Conservation (phyloP, 1,284 basidiomycete species). For the Irpex sp. region DNA sequence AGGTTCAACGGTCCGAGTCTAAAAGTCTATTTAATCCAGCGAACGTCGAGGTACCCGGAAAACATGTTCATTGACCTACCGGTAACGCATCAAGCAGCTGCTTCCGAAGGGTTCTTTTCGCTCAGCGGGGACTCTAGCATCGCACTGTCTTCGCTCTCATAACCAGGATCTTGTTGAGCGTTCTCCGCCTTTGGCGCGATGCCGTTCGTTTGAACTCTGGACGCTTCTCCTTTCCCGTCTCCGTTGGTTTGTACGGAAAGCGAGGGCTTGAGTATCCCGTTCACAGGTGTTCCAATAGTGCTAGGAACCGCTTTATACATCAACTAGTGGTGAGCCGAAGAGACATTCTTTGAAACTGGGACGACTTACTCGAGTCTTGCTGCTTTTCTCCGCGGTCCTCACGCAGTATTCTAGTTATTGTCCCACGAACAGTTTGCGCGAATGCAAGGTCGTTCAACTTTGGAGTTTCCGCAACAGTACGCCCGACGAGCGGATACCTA, state of each 20-base stretch:
- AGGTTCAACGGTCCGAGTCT: neutral
- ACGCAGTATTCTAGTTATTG: conserved; percentile 21
- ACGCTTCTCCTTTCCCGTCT: neutral
- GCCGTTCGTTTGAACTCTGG: neutral
- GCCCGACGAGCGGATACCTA: conserved; percentile 59
- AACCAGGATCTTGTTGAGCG: neutral
- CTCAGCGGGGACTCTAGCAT: conserved; percentile 8
- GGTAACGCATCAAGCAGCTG: neutral
- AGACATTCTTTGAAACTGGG: too few species aligned
- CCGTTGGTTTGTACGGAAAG: neutral
- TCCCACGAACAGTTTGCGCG: conserved; percentile 37
- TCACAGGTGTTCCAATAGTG: neutral
- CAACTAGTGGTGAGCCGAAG: neutral
- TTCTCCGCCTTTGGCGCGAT: neutral
- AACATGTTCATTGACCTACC: neutral
- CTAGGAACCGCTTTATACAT: neutral
- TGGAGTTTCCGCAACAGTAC: conserved; percentile 53
- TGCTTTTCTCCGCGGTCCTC: conserved; percentile 15
- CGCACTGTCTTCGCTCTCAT: conserved; percentile 10
- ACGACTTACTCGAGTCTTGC: neutral
- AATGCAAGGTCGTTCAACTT: conserved; percentile 51
- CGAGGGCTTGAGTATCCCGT: neutral
- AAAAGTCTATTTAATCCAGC: neutral
- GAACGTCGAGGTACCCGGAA: neutral
- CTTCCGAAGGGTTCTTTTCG: neutral